Base-by-base conservation (phyloP, 768 basidiomycete species). In the Ephemerocybe angulata region DNA sequence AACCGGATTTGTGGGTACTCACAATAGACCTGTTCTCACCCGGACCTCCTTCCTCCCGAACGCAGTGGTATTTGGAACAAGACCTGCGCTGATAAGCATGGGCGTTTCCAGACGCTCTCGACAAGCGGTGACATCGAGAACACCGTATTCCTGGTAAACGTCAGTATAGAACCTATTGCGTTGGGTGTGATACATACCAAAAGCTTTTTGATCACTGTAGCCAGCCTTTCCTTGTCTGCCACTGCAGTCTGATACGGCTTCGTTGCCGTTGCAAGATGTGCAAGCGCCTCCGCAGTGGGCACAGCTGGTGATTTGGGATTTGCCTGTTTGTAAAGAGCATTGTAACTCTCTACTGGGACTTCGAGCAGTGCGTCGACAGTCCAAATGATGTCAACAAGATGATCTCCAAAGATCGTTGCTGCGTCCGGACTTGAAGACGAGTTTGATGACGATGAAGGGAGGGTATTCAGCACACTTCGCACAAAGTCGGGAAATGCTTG, bases 11-110 rank as follows among this genome's bases (percentile, higher is more conserved):
- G 10, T 42, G 28, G 33, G 33, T 55, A 80, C 90, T 70, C 68
- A 92, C 90, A 91, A 90, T 49, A 92, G 73, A 15, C 84, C 86
- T 2, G 91, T 93, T 55, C 90, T 77, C 27, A 83, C 87, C 60
- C 90, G 77, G 38, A 92, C 84, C 64, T 91, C 89, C 67, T 88
- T 91, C 76, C 86, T 88, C 62, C 87, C 86, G 60, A 88, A 80
- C 1, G 78, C 67, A 15, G 65, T 64, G 64, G 85, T 84, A 66
- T 91, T 88, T n/a, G 72, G 70, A 56, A 93, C 82, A 22, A 93
- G 77, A 1, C 86, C 85, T 13, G 83, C 83, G 29, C 73, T 77
- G 12, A 82, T 79, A 24, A 91, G 70, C 22, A 91, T 70, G 1
- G 77, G 67, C 30, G 84, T 70, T 58, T 94, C 92, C 31, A 94